Evolutionary conservation across 306 rosid species (phyloP).

Genomic region (Dalbergia oliveri): DNA sequence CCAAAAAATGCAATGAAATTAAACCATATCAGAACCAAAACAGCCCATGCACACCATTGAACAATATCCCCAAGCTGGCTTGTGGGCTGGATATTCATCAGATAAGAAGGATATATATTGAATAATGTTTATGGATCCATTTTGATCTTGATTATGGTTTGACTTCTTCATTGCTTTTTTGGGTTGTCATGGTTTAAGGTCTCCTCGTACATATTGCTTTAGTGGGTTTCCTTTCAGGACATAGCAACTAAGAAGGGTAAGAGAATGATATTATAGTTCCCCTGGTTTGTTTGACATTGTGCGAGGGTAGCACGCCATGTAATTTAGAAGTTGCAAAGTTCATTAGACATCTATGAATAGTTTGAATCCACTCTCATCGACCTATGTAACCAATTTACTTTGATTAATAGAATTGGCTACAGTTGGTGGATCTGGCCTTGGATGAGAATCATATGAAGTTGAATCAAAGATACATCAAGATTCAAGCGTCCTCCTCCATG

Average conservation of each 20-base stretch:
- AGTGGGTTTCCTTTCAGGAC: neutral
- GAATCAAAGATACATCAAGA: neutral
- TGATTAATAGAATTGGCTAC: neutral
- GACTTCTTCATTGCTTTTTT: neutral
- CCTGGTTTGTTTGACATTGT: neutral
- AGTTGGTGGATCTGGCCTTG: neutral
- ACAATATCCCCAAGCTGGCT: no score
- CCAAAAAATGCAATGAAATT: no score
- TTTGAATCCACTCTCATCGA: neutral
- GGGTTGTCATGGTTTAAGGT: neutral
- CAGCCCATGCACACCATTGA: no score
- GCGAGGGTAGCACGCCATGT: neutral
- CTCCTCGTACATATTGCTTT: neutral
- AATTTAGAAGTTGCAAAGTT: neutral
- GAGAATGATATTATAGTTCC: neutral
- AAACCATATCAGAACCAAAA: no score
- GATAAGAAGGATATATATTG: neutral
- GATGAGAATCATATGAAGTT: neutral
- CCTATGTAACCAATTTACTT: neutral
- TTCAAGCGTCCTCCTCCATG: neutral
- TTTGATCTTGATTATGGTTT: neutral
- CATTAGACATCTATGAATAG: neutral
- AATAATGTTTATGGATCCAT: neutral
- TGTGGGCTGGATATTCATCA: neutral
- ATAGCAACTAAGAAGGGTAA: neutral